Base-by-base conservation (phyloP, 116 monocot species). In the Trichopus zeylanicus region DNA sequence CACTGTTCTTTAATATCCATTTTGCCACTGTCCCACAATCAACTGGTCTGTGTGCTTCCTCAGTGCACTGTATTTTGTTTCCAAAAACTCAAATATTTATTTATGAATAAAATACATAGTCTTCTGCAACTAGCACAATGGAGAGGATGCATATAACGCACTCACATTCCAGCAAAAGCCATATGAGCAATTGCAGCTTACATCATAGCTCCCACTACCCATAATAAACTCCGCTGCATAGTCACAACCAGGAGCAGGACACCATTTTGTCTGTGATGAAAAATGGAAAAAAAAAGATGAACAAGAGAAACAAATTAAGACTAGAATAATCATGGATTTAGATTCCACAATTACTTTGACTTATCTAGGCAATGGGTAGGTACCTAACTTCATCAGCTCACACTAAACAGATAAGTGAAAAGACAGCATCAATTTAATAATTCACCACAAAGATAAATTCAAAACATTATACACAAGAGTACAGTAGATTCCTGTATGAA, bases 151-250 rank as follows among this genome's bases (percentile, higher is more conserved):
- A 26, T 21, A 61, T n/a, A 9, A 47, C 29, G 37, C 15, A 65
- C 95, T 72, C 48, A 95, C 95, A 77, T 95, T 89, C 95, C 95
- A 95, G 67, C 95, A 95, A 74, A 95, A 95, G 64, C 69, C 62
- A 69, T 80, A 76, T 13, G 80, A 72, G 37, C 95, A 95, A 56
- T 67, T 78, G 74, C 95, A 95, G n/a, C 42, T 67, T 55, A 90
- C 86, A 79, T 95, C 95, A 81, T 78, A 86, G 68, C 70, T 86
- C 48, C 75, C 86, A 63, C 75, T 66, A 10, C 89, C 90, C 53
- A 82, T 51, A 37, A 71, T 66, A 65, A 78, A 95, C 7, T 89
- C 95, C 39, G 87, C 89, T 33, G 95, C 90, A 84, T 56, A 87
- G 54, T 86, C 84, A 70, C 95, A 95, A 18, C 86, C 95, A 71